A percentile compares a stretch with the other conserved stretches of the same genome.
Evolutionary conservation across 768 basidiomycete species (phyloP).

Genomic region (Pleurotus giganteus): DNA sequence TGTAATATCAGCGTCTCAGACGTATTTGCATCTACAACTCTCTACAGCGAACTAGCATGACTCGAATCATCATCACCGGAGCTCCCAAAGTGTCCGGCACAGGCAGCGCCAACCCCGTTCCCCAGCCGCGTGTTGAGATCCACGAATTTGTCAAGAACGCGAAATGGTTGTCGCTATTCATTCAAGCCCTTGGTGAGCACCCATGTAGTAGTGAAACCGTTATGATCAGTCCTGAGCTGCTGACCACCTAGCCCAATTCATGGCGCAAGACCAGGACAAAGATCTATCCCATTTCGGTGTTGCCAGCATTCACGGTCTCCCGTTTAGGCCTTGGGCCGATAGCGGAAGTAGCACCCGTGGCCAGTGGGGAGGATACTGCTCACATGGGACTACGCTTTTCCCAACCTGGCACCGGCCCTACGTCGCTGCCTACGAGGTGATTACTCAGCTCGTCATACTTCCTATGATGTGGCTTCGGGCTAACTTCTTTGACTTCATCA

Average conservation of each 20-base stretch:
- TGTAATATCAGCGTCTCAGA: not conserved
- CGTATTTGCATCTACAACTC: not conserved
- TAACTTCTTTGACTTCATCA: constrained; percentile 19
- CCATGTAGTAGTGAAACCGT: not conserved
- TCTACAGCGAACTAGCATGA: not conserved
- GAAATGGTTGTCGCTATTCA: constrained; percentile 47
- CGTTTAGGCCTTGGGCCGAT: constrained; percentile 40
- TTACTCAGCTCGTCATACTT: too few relatives aligned
- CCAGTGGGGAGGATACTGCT: constrained; percentile 48
- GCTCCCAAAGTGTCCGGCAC: constrained; percentile 21
- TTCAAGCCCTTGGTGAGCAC: constrained; percentile 47
- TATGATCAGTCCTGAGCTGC: not conserved
- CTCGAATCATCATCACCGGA: constrained; percentile 24
- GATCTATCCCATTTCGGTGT: constrained; percentile 42
- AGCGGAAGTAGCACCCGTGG: constrained; percentile 19
- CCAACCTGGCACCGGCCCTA: constrained; percentile 59
- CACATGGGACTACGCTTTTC: constrained; percentile 52
- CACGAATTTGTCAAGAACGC: constrained; percentile 38
- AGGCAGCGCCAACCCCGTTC: constrained; percentile 14
- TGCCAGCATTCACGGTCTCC: constrained; percentile 52
- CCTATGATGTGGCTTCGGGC: not conserved
- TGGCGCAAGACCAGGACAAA: constrained; percentile 24
- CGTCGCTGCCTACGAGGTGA: constrained; percentile 48
- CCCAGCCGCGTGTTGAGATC: constrained; percentile 36
- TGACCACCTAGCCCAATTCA: constrained; percentile 27